These are phyloP conservation scores for Lodderomyces pseudojiufengensis DNA, from an alignment of 1,139 yeast species.

Conservation along the genomic window DNA sequence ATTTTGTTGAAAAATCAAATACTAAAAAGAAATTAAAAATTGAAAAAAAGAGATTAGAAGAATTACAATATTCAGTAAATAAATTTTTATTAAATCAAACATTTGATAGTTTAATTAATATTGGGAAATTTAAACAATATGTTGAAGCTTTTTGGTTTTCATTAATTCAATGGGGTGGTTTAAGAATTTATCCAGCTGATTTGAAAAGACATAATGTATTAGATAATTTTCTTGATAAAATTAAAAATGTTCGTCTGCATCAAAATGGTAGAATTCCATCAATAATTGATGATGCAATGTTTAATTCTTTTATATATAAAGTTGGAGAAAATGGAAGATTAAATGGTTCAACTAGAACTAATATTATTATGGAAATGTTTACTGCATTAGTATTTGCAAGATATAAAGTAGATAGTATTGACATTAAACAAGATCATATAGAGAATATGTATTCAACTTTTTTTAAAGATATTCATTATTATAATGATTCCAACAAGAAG, in stretches of 20 bases:
- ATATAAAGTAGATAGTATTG: conserved; percentile 15
- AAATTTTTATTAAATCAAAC: conserved; percentile 29
- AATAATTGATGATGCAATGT: conserved; percentile 15
- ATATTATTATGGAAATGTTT: conserved; percentile 23
- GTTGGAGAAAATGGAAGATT: conserved; percentile 23
- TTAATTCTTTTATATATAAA: conserved; percentile 32
- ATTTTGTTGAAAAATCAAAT: conserved; percentile 12
- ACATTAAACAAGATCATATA: conserved; percentile 24
- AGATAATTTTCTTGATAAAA: conserved; percentile 5
- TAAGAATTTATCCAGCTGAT: conserved; percentile 9
- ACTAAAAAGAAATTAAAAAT: conserved; percentile 1
- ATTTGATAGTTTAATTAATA: conserved; percentile 30
- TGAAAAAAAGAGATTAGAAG: neutral
- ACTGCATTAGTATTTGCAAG: conserved; percentile 19
- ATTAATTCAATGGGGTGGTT: conserved; percentile 31
- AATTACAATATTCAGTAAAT: conserved; percentile 16
- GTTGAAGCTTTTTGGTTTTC: conserved; percentile 28
- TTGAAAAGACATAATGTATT: conserved; percentile 12
- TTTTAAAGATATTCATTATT: conserved; percentile 33
- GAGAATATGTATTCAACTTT: conserved; percentile 30
- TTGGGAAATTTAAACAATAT: conserved; percentile 34
- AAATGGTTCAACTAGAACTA: conserved; percentile 19
- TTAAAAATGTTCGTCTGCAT: neutral
- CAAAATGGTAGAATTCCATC: neutral
- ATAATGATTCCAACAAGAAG: conserved; percentile 31